Base-by-base conservation (phyloP, 768 basidiomycete species). In the Phaeotremella skinneri region DNA sequence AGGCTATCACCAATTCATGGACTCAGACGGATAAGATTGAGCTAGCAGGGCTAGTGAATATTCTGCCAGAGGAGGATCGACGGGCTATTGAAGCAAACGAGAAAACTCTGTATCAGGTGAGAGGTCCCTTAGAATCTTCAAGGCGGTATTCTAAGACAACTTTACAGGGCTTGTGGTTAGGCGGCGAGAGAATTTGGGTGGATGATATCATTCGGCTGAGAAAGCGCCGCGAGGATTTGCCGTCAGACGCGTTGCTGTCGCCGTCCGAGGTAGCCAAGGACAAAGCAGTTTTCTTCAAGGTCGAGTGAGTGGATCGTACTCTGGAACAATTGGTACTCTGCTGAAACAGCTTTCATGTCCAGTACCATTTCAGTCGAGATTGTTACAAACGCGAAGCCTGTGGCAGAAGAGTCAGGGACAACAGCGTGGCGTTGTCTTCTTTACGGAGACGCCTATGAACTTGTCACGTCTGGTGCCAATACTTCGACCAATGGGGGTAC, bases 111-210 rank as follows among this genome's bases (percentile, higher is more conserved):
- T 73, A 68, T 45, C 72, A 74, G 61, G 69, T 64, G 45, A 49
- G 67, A 50, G 20, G 9, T 32, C 21, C n/a, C 41, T 25, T 3
- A 7, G 21, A 9, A 5, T 16, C 50, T 41, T 14, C 9, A 26
- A 31, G 43, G 21, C 20, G 14, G 9, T 11, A 17, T 20, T n/a
- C 39, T 49, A n/a, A n/a, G 43, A 45, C 43, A 9, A 17, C 34
- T 37, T 37, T 16, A 16, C 57, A 74, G 69, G 74, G 49, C 80
- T 84, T 92, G 6, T 94, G 90, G 90, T 89, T 88, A 87, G 91
- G 91, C 6, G 84, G 86, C 1, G 91, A 92, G 69, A 82, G 89
- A 29, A 88, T 92, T 53, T 94, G 91, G 90, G 79, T 82, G 3
- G 88, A 87, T 58, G 91, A 94, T 62, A 82, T 92, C 55, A 83